Evolutionary conservation across 1,139 yeast genomes (phyloP), one percentile per base, ranked within the genome.

Genomic region (Schizosaccharomyces versatilis): DNA sequence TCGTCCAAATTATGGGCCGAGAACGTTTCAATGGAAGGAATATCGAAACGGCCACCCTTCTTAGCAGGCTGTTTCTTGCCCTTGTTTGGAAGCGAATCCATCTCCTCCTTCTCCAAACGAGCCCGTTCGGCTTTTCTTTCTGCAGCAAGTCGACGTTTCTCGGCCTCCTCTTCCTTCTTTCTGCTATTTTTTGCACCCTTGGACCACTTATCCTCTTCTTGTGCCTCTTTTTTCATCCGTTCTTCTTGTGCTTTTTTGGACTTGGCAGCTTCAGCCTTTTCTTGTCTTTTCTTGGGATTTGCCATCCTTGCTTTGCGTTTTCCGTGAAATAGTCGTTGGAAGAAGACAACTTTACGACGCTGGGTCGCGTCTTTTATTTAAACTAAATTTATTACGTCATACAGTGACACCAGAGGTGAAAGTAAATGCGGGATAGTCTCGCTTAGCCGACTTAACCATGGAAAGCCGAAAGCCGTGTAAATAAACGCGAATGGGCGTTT

Each of bases 1-100:
- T 76, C 76, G 60, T 84, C 94, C 54, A 84, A 72, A 64, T 90
- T 90, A 59, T 77, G 71, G 9, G 94, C 94, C 63, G 74, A 73
- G 63, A 83, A 75, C 54, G 77, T 75, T 2, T 76, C 70, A n/a
- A 71, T 66, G 3, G 59, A 59, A 32, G 54, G 53, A 10, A 55
- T 38, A 63, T 79, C 84, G 61, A 79, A 75, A 68, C 79, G 78
- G 51, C 80, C 81, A 14, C 81, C 69, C 65, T 77, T 74, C 64
- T 72, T 76, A 52, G 77, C 75, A 6, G 84, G 82, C 54, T 78
- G 73, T 68, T 80, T 81, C 53, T 78, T 84, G 61, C 75, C 76
- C 66, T 78, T 78, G 1, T 82, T 77, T 2, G 84, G 82, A 61
- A 78, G 60, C 2, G 80, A 65, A 0, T 71, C 77, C 64, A 79